Percentiles rank a stretch among this genome's conserved stretches.
Evolutionary conservation across 2,329 filamentous ascomycete genomes (phyloP).

Genomic region (Fusarium chaquense): DNA sequence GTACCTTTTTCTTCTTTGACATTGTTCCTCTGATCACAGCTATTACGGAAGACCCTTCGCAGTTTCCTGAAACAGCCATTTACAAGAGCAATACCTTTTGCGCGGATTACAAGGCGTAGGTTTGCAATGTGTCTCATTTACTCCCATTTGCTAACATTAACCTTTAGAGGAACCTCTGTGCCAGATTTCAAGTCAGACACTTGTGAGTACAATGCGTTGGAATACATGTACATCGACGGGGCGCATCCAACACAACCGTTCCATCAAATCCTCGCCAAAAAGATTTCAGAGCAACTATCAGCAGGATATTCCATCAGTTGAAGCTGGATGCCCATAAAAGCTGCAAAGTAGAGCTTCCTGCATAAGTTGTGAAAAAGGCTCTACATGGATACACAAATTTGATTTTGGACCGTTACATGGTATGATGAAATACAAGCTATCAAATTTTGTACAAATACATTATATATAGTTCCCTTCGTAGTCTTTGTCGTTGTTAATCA

Average conservation of each 20-base stretch:
- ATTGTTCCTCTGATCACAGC: constrained; percentile 2
- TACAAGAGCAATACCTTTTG: constrained; percentile 14
- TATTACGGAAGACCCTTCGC: not conserved
- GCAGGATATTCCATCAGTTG: not conserved
- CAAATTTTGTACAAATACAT: not conserved
- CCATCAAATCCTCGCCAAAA: constrained; percentile 20
- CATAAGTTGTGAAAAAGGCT: not conserved
- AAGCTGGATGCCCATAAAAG: fast-evolving
- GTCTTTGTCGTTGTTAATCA: not conserved
- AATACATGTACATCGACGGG: constrained; percentile 29
- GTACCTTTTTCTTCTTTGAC: constrained; percentile 12
- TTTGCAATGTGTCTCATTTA: fast-evolving
- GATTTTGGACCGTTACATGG: not conserved
- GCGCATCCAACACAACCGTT: constrained; percentile 25
- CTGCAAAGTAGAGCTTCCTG: no score
- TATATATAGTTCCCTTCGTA: fast-evolving
- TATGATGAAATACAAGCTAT: not conserved
- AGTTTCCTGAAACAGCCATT: constrained; percentile 1
- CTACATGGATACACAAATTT: not conserved
- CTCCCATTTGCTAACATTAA: not conserved
- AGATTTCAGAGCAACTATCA: not conserved
- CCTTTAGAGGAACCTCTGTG: not conserved
- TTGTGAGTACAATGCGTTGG: constrained; percentile 11
- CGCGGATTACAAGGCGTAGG: constrained; percentile 15
- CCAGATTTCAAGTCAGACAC: constrained; percentile 13